These are phyloP conservation scores for Entomortierella chlamydospora DNA, from an alignment of 192 early-diverging fungal species.

Conservation along the genomic window DNA sequence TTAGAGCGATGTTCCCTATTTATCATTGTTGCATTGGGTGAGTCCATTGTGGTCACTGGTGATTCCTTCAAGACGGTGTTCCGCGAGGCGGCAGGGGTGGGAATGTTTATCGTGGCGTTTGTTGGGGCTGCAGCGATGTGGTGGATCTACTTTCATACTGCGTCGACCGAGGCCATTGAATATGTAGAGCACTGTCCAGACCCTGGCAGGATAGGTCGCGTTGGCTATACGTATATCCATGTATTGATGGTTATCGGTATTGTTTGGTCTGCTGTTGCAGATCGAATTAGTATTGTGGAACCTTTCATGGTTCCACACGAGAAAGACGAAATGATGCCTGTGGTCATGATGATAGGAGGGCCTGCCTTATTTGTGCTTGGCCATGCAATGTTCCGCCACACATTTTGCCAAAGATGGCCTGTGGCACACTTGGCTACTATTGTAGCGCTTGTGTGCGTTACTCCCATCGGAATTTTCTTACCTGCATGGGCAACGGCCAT, in stretches of 20 bases:
- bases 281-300: constrained; percentile 30
- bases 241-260: constrained; percentile 40
- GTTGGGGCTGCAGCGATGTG: constrained; percentile 33
- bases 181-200: constrained; percentile 21
- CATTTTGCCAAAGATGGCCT: constrained; percentile 18
- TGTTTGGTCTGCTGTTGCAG: constrained; percentile 39
- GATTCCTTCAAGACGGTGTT: constrained; percentile 23
- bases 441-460: constrained; percentile 18
- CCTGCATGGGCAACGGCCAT: constrained; percentile 32
- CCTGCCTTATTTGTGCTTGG: constrained; percentile 36
- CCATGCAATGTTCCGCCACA: constrained; percentile 30
- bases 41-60: constrained; percentile 46
- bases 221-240: constrained; percentile 44
- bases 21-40: constrained; percentile 46
- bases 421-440: constrained; percentile 24
- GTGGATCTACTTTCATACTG: constrained; percentile 51
- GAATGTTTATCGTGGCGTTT: constrained; percentile 43
- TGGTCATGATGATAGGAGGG: constrained; percentile 39
- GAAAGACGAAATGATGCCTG: constrained; percentile 22
- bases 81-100: constrained; percentile 21
- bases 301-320: constrained; percentile 25
- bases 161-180: constrained; percentile 24
- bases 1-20: constrained; percentile 47
- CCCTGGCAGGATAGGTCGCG: constrained; percentile 45
- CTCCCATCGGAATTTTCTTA: constrained; percentile 27